phyloP scores from a whole-genome alignment of 306 rosid species.

The Styphnolobium japonicum region DNA sequence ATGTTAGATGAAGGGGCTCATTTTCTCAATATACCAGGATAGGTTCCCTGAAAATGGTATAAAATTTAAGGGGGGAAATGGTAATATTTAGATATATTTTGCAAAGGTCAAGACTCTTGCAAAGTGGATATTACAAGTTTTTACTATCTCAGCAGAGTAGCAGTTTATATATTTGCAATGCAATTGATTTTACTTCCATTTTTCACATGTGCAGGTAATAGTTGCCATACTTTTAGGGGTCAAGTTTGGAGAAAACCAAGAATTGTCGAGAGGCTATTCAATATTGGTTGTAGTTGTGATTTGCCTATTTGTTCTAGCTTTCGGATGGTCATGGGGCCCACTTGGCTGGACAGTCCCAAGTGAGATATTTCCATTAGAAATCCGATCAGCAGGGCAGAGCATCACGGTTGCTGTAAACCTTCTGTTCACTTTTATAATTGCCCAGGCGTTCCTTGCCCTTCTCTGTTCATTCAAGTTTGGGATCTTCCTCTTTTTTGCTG shows the following conservation, averaged over 20 bases:
- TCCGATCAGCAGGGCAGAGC: conserved; percentile 52
- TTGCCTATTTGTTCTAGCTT: conserved; percentile 82
- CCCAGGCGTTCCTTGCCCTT: conserved; percentile 42
- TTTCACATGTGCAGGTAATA: conserved; percentile 49
- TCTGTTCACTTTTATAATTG: conserved; percentile 42
- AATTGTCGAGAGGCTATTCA: conserved; percentile 54
- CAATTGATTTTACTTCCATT: background rate
- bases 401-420: conserved; percentile 48
- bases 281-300: conserved; percentile 62
- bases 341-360: conserved; percentile 50
- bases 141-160: background rate
- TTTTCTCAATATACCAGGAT: background rate
- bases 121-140: background rate
- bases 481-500: conserved; percentile 40
- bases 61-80: background rate
- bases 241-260: conserved; percentile 59
- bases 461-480: conserved; percentile 44
- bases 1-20: background rate
- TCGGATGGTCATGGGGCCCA: conserved; percentile 57
- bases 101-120: background rate
- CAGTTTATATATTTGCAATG: background rate
- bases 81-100: background rate
- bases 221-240: conserved; percentile 68
- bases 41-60: background rate
- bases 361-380: conserved; percentile 50